phyloP scores from a whole-genome alignment of 2,329 filamentous ascomycete species.

The Pseudogymnoascus verrucosus region DNA sequence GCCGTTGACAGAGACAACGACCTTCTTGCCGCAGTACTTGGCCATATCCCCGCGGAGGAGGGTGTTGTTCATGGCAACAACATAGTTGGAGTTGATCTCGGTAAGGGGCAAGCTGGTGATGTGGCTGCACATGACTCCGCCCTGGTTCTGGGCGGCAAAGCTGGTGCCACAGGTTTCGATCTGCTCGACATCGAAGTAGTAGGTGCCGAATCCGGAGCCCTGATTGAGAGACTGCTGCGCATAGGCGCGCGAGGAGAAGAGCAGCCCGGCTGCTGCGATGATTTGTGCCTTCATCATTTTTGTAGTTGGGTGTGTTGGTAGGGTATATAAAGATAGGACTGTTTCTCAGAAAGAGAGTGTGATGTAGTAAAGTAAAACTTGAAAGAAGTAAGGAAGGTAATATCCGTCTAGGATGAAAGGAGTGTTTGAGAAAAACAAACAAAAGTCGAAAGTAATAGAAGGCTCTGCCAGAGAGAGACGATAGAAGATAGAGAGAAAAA shows the following conservation, averaged over 20 bases:
- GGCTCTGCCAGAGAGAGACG: neutral
- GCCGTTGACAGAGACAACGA: neutral
- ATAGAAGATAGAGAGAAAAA: neutral
- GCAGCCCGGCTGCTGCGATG: neutral
- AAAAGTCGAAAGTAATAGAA: neutral
- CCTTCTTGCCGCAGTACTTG: neutral
- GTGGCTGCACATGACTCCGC: neutral
- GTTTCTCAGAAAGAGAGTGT: neutral
- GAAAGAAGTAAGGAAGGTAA: neutral
- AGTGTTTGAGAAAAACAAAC: neutral
- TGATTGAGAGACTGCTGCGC: neutral
- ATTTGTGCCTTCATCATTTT: constrained; percentile 4
- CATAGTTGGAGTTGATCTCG: neutral
- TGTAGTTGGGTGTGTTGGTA: neutral
- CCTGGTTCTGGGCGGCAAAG: neutral
- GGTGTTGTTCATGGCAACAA: constrained; percentile 6
- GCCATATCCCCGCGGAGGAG: neutral
- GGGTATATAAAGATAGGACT: neutral
- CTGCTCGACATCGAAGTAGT: neutral
- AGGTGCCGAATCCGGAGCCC: neutral
- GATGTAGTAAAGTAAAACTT: neutral
- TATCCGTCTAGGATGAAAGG: neutral
- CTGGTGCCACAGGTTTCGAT: neutral
- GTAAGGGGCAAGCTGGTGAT: neutral
- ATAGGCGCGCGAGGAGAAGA: neutral